phyloP scores from a whole-genome alignment of 495 filamentous ascomycete species.

The Trypethelium eluteriae region DNA sequence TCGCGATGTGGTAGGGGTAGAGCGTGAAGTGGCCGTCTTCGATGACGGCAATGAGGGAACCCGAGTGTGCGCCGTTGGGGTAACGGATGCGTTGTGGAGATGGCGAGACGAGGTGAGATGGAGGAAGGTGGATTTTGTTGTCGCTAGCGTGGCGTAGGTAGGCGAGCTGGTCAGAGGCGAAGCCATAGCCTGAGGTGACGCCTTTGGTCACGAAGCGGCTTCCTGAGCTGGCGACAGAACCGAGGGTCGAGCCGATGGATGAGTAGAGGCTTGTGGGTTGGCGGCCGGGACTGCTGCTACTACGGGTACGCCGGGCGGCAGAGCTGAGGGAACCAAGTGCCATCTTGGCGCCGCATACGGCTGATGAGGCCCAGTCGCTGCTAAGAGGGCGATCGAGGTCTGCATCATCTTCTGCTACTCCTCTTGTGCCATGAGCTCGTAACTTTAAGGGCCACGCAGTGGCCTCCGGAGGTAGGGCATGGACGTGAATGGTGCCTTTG shows the following conservation, averaged over 20 bases:
- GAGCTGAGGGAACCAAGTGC: background rate
- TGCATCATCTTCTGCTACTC: background rate
- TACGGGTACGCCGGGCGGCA: conserved; percentile 5
- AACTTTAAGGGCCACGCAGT: conserved; percentile 70
- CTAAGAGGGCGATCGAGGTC: background rate
- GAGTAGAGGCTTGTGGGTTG: background rate
- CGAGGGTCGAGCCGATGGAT: conserved; percentile 44
- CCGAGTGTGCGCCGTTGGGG: background rate
- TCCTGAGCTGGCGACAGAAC: conserved; percentile 56
- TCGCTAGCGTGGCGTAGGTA: conserved; percentile 76
- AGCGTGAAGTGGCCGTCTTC: background rate
- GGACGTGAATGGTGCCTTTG: conserved; percentile 86
- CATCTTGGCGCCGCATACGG: background rate
- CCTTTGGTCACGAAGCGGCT: conserved; percentile 75
- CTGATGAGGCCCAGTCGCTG: conserved; percentile 19
- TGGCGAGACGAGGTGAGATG: background rate
- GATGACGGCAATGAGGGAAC: background rate
- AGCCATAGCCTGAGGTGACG: conserved; percentile 74
- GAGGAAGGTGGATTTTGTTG: conserved; percentile 65
- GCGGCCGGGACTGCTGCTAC: background rate
- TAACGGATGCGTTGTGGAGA: background rate
- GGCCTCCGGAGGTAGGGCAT: conserved; percentile 73
- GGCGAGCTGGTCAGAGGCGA: conserved; percentile 67
- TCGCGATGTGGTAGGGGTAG: background rate
- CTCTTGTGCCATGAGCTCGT: background rate